Evolutionary conservation across 192 early-diverging fungal species (phyloP).

Genomic region (Oehlia diaphana): DNA sequence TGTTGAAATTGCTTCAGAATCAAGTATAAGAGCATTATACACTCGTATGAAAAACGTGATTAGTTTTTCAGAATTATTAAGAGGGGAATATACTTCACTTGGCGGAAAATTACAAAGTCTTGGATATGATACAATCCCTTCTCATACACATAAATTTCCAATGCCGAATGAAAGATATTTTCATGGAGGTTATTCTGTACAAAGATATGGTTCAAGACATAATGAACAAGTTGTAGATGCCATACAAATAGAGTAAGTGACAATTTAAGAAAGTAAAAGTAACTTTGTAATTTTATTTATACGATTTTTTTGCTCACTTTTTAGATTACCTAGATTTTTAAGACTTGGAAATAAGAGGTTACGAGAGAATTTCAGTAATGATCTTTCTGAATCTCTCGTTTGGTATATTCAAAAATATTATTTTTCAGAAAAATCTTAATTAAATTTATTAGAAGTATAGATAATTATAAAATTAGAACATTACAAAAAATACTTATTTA

Average conservation of each 20-base stretch:
- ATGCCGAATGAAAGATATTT: neutral
- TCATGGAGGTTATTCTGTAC: constrained; percentile 17
- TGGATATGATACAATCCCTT: constrained; percentile 15
- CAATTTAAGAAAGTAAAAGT: no score
- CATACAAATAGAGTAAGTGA: constrained; percentile 7
- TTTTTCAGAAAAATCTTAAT: neutral
- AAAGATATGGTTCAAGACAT: constrained; percentile 4
- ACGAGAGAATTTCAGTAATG: neutral
- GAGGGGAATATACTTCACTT: neutral
- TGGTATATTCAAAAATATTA: neutral
- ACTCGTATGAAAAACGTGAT: neutral
- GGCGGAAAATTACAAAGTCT: constrained; percentile 13
- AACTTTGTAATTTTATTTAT: neutral
- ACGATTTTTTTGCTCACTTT: neutral
- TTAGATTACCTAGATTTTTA: neutral
- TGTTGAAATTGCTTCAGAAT: neutral
- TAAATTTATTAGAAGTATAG: no score
- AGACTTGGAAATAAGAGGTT: neutral
- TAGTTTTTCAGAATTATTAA: neutral
- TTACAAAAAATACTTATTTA: no score
- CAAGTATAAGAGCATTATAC: constrained; percentile 8
- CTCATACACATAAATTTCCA: constrained; percentile 12
- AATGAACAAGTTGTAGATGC: constrained; percentile 11
- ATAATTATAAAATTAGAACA: no score
- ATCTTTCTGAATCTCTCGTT: neutral